Evolutionary conservation across 805 yeast genomes (phyloP), one percentile per base, ranked within the genome.

Genomic region (Kazachstania africana): DNA sequence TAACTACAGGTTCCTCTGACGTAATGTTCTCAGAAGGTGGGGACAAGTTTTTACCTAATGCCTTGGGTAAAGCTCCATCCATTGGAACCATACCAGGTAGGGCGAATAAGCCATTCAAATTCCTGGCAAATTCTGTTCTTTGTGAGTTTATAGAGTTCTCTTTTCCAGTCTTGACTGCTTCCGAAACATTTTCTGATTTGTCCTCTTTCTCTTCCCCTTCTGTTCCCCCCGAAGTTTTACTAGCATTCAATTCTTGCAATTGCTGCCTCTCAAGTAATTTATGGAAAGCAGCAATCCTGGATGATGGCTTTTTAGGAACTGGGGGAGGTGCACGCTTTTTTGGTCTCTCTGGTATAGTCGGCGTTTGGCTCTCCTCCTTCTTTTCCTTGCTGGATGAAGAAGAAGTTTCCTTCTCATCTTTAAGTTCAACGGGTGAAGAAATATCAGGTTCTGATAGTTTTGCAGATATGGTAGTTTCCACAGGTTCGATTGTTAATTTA

Each of bases 201-300:
- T 13, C n/a, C 8, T 24, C 16, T 16, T 14, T 8, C 6, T 21
- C 13, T 14, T 8, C 24, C 12, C 24, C 32, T 8, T 16, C 26
- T 16, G n/a, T 23, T 21, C n/a, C 23, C n/a, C 24, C 16, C 12
- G 16, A 8, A 5, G 15, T 24, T 14, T 25, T 24, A n/a, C 24
- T 16, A 15, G 31, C 5, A 42, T 74, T 81, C 43, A 75, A 66
- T 26, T 63, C 62, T 34, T 61, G 55, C 22, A 54, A 49, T 45
- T 70, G 75, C 38, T 65, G 67, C 37, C 64, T 62, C 30, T 69
- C 70, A 33, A 80, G 61, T 78, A 78, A 72, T 45, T 78, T 79
- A 47, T 80, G 93, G 51, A 80, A 80, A 0, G 85, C 85, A 1
- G 87, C 85, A 37, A 80, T 80, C 39, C 67, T 78, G 1, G 84